Evolutionary conservation across 495 filamentous ascomycete genomes (phyloP), one percentile per base, ranked within the genome.

Genomic region (Extremus antarcticus): DNA sequence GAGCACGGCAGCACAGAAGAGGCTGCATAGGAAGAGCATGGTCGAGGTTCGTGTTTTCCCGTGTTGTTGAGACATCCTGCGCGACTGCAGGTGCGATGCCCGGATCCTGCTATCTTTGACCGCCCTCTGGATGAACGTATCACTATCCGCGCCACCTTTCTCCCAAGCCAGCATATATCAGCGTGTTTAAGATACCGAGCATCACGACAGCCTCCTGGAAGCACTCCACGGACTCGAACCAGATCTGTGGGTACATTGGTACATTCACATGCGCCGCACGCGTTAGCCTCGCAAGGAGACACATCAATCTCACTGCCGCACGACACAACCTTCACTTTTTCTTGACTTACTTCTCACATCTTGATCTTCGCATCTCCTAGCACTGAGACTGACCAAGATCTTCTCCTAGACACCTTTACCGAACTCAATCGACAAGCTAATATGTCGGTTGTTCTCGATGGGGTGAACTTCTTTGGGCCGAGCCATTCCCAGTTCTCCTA

Each of bases 381-480:
- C n/a, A n/a, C 41, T 45, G 41, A 45, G 13, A 35, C 29, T 35
- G 29, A 45, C 41, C 17, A 8, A 45, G 4, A 21, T 17, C 41
- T 45, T 17, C 4, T 45, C 41, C 16, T 21, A 45, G 41, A 45
- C 41, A 56, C 53, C 25, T 10, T 15, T 40, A 1, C 25, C 39
- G 16, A 7, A 20, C 16, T 11, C n/a, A 23, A 29, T 43, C 43
- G 43, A 56, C 50, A 50, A 35, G 64, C 57, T 63, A 73, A 70
- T 61, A 77, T 77, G 71, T 72, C 71, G 57, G 67, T 74, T 50
- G 57, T 71, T 43, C 55, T 76, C 62, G 70, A 77, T 65, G 70
- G 73, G 54, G 67, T 74, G 66, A 71, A 70, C 64, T 65, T 77
- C 64, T 66, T 64, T 69, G 62, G 51, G 11, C 58, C 53, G n/a